phyloP scores from a whole-genome alignment of 805 yeast species.

The Phaffomyces opuntiae region DNA sequence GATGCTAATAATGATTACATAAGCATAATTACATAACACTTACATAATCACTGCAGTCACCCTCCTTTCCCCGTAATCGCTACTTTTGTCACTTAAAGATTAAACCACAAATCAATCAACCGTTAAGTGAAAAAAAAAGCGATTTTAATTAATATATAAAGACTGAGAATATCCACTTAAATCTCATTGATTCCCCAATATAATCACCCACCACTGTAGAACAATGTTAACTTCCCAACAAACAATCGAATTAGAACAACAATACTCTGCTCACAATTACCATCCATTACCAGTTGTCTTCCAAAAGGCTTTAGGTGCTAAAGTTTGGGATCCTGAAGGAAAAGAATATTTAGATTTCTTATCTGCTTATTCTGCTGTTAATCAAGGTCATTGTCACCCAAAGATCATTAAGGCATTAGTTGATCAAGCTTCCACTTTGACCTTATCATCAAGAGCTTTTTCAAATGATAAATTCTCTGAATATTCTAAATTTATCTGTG shows the following conservation, averaged over 20 bases:
- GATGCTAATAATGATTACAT: too few species aligned
- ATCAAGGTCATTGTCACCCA: constrained; percentile 98
- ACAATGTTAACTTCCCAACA: constrained; percentile 42
- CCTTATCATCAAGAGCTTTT: constrained; percentile 88
- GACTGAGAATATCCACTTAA: too few species aligned
- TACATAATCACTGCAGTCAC: too few species aligned
- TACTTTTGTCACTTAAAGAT: neutral
- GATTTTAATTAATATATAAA: too few species aligned
- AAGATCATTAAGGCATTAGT: constrained; percentile 76
- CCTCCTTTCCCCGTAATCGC: too few species aligned
- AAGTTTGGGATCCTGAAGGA: constrained; percentile 98
- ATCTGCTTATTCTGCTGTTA: constrained; percentile 94
- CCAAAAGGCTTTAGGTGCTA: constrained; percentile 79
- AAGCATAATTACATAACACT: too few species aligned
- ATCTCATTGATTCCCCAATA: neutral
- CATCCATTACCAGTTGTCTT: constrained; percentile 96
- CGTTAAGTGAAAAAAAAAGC: neutral
- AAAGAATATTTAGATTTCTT: constrained; percentile 87
- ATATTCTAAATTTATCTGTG: constrained; percentile 83
- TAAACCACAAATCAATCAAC: neutral
- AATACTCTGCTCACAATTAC: constrained; percentile 93
- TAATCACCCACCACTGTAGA: neutral
- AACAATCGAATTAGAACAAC: constrained; percentile 61
- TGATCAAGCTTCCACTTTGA: constrained; percentile 80
- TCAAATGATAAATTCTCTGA: constrained; percentile 82